Evolutionary conservation across 2,329 filamentous ascomycete genomes (phyloP), one percentile per base, ranked within the genome.

Genomic region (Fusarium gaditjirri): DNA sequence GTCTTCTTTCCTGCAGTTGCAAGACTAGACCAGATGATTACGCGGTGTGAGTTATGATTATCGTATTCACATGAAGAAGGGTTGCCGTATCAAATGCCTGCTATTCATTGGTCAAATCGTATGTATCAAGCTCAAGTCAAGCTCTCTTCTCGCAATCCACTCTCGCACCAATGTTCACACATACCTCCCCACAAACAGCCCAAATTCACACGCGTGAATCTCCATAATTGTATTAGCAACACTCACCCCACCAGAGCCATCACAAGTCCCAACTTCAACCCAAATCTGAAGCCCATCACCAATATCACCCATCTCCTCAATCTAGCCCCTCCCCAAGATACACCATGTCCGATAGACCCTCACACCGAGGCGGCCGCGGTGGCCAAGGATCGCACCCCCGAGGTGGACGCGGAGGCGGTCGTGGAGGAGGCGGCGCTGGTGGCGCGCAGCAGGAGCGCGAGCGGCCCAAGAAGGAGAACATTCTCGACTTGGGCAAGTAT

Each of bases 381-480:
- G 83, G 81, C 66, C 79, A 82, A 71, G 80, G 81, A 65, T 81
- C 83, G 60, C 80, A 84, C 60, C 81, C 83, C 43, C 78, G 81
- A 50, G 81, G 81, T 75, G 83, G 82, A 72, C 82, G 83, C 76
- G 81, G 85, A 75, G 84, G 86, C 76, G 85, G 86, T 76, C 83
- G 83, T 16, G 79, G 84, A 49, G 82, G 84, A 71, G 83, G 85
- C 69, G 80, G 83, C 56, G 80, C 84, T 68, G 88, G 84, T 63
- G 65, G 82, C 42, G 58, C 68, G 12, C 83, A 83, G 55, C 82
- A 84, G 42, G 81, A 88, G 69, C 84, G 88, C 75, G 93, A 97
- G 83, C 90, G 92, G 77, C 94, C 94, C 68, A 98, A 97, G 90
- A 98, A 98, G 87, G 96, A 99, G 84, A 98, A 98, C 82, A 99